Percentiles rank a stretch among this genome's conserved stretches.
Conservation (phyloP, 129 eudicot species). For the Mikania micrantha region DNA sequence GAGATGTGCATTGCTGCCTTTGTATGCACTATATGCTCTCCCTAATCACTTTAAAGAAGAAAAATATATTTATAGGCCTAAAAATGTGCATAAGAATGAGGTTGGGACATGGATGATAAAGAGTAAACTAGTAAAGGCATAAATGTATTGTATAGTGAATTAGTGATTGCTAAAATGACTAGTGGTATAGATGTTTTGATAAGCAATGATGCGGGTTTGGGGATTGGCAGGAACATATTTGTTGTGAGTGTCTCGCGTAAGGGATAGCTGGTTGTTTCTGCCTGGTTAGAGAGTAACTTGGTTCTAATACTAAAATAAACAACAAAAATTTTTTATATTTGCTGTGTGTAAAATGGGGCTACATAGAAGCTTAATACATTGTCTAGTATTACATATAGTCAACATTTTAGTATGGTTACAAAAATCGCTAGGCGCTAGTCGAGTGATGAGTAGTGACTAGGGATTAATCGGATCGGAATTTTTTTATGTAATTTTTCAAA, state of each 20-base stretch:
- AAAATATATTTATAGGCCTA: neutral
- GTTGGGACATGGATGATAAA: neutral
- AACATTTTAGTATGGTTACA: too few species aligned
- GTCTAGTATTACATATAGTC: too few species aligned
- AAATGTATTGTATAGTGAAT: neutral
- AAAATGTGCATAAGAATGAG: neutral
- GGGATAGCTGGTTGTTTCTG: neutral
- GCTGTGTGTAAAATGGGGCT: neutral
- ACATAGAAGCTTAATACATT: neutral
- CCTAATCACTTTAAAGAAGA: neutral
- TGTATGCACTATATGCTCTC: neutral
- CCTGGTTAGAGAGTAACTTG: neutral
- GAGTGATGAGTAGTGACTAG: too few species aligned
- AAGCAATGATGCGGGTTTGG: neutral
- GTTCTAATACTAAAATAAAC: neutral
- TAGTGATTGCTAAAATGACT: neutral
- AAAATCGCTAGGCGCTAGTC: too few species aligned
- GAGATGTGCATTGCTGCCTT: neutral
- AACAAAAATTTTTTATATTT: neutral
- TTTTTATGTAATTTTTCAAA: too few species aligned
- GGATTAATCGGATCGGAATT: too few species aligned
- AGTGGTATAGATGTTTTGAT: neutral
- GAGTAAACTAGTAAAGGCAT: too few species aligned
- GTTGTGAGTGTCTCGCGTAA: neutral
- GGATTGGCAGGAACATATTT: neutral